These are phyloP conservation scores for Craterostigma plantagineum DNA, from an alignment of 257 asterid genomes.

Conservation along the genomic window DNA sequence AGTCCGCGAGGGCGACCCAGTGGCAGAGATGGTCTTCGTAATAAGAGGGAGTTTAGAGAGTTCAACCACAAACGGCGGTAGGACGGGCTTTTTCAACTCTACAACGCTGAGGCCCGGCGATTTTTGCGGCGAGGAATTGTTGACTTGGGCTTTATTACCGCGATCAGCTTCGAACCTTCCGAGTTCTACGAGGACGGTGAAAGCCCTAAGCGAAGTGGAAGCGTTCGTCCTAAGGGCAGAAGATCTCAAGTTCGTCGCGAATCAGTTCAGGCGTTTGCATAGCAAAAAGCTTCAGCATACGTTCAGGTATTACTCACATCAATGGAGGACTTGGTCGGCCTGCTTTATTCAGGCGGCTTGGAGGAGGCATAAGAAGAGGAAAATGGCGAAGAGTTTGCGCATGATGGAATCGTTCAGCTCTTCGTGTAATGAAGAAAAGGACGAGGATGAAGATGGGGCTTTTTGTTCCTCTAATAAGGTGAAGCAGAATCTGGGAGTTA, in stretches of 20 bases:
- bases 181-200: constrained; percentile 62
- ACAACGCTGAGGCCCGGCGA: constrained; percentile 57
- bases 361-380: constrained; percentile 35
- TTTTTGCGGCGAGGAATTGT: constrained; percentile 76
- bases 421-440: constrained; percentile 14
- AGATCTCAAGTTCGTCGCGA: constrained; percentile 59
- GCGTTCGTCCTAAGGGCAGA: constrained; percentile 71
- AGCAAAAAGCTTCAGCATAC: constrained; percentile 79
- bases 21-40: constrained; percentile 58
- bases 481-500: constrained; percentile 18
- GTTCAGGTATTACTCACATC: constrained; percentile 65
- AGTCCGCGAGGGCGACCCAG: constrained; percentile 86
- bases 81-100: constrained; percentile 71
- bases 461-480: constrained; percentile 7
- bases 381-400: constrained; percentile 33
- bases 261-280: constrained; percentile 59
- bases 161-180: constrained; percentile 43
- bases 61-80: constrained; percentile 78
- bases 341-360: constrained; percentile 55
- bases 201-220: constrained; percentile 49
- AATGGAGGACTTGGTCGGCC: constrained; percentile 91
- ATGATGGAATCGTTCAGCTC: constrained; percentile 25
- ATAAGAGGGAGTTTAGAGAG: constrained; percentile 68
- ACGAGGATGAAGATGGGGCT: constrained; percentile 5
- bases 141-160: constrained; percentile 71